A percentile compares a stretch with the other conserved stretches of the same genome.
phyloP scores from a whole-genome alignment of 1,284 basidiomycete species.

The Moniliella sp. region DNA sequence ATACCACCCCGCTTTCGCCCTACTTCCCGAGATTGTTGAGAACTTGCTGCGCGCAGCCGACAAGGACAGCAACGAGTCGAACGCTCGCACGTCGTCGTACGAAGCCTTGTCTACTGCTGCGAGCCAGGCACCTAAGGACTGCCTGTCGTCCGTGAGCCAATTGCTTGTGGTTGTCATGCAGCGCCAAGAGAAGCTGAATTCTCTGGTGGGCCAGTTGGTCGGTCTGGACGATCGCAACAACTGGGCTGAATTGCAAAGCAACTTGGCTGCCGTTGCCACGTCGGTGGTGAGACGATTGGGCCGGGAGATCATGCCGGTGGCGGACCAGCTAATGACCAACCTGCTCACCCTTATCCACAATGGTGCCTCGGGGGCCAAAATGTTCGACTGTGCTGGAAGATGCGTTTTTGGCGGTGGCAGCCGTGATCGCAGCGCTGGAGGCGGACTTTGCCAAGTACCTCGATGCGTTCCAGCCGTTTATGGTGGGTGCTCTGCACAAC shows the following conservation, averaged over 20 bases:
- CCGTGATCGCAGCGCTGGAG: slow-evolving; percentile 51
- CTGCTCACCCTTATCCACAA: slow-evolving; percentile 64
- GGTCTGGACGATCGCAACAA: slow-evolving; percentile 91
- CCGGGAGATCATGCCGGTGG: slow-evolving; percentile 61
- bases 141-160: slow-evolving; percentile 58
- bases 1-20: slow-evolving; percentile 49
- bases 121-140: slow-evolving; percentile 58
- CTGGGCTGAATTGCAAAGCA: slow-evolving; percentile 94
- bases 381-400: slow-evolving; percentile 90
- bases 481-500: slow-evolving; percentile 69
- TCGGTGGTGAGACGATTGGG: slow-evolving; percentile 45
- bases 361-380: slow-evolving; percentile 52
- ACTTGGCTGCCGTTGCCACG: slow-evolving; percentile 50
- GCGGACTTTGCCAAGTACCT: slow-evolving; percentile 68
- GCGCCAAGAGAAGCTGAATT: slow-evolving; percentile 69
- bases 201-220: slow-evolving; percentile 55
- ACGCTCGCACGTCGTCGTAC: slow-evolving; percentile 83
- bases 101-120: slow-evolving; percentile 77
- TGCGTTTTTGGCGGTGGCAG: slow-evolving; percentile 81
- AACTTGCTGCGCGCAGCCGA: slow-evolving; percentile 18
- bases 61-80: slow-evolving; percentile 65
- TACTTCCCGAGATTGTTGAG: slow-evolving; percentile 49
- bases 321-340: slow-evolving; percentile 85
- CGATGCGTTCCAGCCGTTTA: slow-evolving; percentile 64
- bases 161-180: slow-evolving; percentile 62